These are phyloP conservation scores for Rutstroemia sydowiana DNA, from an alignment of 2,329 filamentous ascomycete species.

Conservation along the genomic window DNA sequence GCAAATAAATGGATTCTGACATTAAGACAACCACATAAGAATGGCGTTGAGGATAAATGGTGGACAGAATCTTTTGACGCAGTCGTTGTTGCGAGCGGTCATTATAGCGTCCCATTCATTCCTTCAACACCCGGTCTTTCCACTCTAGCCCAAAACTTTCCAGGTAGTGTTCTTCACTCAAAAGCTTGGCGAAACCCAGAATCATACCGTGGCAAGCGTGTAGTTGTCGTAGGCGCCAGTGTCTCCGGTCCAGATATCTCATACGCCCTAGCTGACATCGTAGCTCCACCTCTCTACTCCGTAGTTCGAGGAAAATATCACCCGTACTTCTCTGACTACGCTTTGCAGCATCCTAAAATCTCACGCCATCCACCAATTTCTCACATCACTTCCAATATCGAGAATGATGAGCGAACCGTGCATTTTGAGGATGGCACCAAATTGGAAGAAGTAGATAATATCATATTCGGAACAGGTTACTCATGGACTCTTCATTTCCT, in stretches of 20 bases:
- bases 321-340: constrained; percentile 49
- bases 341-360: constrained; percentile 53
- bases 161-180: constrained; percentile 53
- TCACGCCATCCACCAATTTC: constrained; percentile 40
- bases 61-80: constrained; percentile 59
- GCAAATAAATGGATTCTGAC: constrained; percentile 44
- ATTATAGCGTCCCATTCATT: constrained; percentile 58
- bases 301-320: constrained; percentile 47
- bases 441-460: constrained; percentile 47
- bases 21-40: constrained; percentile 37
- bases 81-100: constrained; percentile 58
- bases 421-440: constrained; percentile 49
- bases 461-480: constrained; percentile 63
- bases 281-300: constrained; percentile 42
- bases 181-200: constrained; percentile 65
- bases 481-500: constrained; percentile 57
- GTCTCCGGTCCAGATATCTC: constrained; percentile 59
- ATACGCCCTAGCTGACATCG: constrained; percentile 41
- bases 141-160: constrained; percentile 48
- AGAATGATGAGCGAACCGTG: constrained; percentile 35
- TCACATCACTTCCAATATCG: constrained; percentile 31
- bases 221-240: constrained; percentile 56
- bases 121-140: constrained; percentile 52
- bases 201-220: constrained; percentile 44
- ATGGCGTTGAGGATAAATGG: constrained; percentile 45